A percentile compares a stretch with the other conserved stretches of the same genome.
phyloP scores from a whole-genome alignment of 2,329 filamentous ascomycete species.

The Beauveria sp. region DNA sequence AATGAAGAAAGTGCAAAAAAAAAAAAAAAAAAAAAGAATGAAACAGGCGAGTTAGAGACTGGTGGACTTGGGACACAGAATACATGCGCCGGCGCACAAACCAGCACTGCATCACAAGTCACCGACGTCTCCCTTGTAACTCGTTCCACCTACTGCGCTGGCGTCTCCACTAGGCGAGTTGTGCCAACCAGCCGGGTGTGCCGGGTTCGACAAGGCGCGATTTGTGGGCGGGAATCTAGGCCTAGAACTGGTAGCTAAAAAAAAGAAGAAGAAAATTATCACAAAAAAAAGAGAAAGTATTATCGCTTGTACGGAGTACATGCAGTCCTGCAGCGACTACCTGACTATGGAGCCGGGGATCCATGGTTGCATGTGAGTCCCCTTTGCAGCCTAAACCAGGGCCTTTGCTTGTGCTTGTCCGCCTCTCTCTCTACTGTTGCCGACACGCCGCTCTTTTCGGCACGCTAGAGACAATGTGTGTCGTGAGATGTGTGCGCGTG shows the following conservation, averaged over 20 bases:
- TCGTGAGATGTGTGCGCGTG: constrained; percentile 1
- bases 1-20: background rate
- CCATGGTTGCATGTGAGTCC: too few relatives aligned
- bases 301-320: background rate
- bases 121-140: background rate
- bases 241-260: background rate
- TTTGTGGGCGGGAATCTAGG: background rate
- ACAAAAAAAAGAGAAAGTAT: background rate
- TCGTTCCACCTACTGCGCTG: background rate
- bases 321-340: background rate
- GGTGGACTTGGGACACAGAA: background rate
- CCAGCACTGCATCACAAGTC: background rate
- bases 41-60: background rate
- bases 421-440: background rate
- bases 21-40: background rate
- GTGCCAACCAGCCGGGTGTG: background rate
- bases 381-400: constrained; percentile 2
- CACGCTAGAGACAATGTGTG: background rate
- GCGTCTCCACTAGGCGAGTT: background rate
- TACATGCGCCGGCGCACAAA: background rate
- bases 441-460: background rate
- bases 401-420: background rate
- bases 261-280: background rate
- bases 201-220: background rate
- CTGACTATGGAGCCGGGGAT: too few relatives aligned